These are phyloP conservation scores for Stagonosporopsis vannaccii DNA, from an alignment of 2,329 filamentous ascomycete species.

Conservation along the genomic window DNA sequence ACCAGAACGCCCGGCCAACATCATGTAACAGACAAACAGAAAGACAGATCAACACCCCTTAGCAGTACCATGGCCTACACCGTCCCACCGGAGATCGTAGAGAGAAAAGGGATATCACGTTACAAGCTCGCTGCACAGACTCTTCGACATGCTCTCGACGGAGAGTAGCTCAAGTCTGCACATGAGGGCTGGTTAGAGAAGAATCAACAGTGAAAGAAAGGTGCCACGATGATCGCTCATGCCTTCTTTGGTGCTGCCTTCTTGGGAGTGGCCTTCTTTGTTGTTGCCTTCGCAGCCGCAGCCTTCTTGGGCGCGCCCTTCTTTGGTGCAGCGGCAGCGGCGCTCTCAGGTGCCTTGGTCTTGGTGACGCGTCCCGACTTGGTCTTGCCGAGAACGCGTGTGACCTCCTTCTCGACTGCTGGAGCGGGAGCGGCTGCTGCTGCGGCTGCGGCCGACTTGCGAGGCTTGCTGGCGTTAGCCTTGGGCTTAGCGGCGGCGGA, in stretches of 20 bases:
- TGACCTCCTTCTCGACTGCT: slow-evolving; percentile 71
- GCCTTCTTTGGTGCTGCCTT: slow-evolving; percentile 53
- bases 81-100: slow-evolving; percentile 18
- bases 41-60: slow-evolving; percentile 28
- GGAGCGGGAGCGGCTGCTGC: slow-evolving; percentile 55
- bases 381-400: slow-evolving; percentile 76
- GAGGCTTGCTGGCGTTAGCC: slow-evolving; percentile 55
- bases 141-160: slow-evolving; percentile 2
- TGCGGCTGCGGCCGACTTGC: slow-evolving; percentile 52
- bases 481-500: slow-evolving; percentile 47
- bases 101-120: slow-evolving; percentile 45
- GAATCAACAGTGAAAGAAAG: slow-evolving; percentile 37
- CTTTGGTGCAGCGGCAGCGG: slow-evolving; percentile 27
- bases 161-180: slow-evolving; percentile 14
- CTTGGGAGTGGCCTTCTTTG: slow-evolving; percentile 59
- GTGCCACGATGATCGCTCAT: slow-evolving; percentile 29
- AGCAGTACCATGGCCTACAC: slow-evolving; percentile 20
- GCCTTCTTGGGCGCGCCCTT: slow-evolving; percentile 53
- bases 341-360: slow-evolving; percentile 58
- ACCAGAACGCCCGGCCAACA: slow-evolving; percentile 37
- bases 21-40: slow-evolving; percentile 27
- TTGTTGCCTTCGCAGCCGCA: slow-evolving; percentile 52
- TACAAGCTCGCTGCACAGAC: slow-evolving; percentile 25
- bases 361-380: slow-evolving; percentile 88
- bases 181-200: slow-evolving; percentile 30